Conservation (phyloP, 1,139 yeast genomes). For the Geotrichum bryndzae region DNA sequence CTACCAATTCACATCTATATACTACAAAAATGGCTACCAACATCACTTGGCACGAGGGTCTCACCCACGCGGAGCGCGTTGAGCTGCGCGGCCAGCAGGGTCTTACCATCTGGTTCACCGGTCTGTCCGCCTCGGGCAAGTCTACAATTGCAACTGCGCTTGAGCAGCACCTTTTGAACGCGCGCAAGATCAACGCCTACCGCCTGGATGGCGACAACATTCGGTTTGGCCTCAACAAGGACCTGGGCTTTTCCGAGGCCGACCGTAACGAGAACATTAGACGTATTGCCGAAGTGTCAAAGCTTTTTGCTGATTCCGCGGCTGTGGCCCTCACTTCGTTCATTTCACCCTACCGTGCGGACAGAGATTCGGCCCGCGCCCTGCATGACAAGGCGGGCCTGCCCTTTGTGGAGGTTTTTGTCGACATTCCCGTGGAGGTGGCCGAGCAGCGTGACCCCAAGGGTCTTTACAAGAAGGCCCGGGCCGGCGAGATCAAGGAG, state of each 20-base stretch:
- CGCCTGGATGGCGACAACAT: slow-evolving; percentile 93
- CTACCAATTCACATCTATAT: too few relatives aligned
- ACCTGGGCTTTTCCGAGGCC: slow-evolving; percentile 82
- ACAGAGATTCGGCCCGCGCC: slow-evolving; percentile 78
- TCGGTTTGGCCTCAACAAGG: slow-evolving; percentile 90
- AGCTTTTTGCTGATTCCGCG: slow-evolving; percentile 86
- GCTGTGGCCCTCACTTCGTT: slow-evolving; percentile 81
- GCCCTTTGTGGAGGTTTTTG: slow-evolving; percentile 83
- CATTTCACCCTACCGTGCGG: slow-evolving; percentile 82
- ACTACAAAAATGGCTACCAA: slow-evolving; percentile 68
- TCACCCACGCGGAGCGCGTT: slow-evolving; percentile 75
- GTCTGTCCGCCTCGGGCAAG: slow-evolving; percentile 91
- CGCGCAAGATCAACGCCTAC: slow-evolving; percentile 61
- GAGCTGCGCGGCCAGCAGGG: slow-evolving; percentile 73
- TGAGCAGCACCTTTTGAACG: slow-evolving; percentile 68
- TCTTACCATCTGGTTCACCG: slow-evolving; percentile 90
- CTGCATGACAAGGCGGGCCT: slow-evolving; percentile 68
- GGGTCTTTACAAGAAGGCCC: slow-evolving; percentile 92
- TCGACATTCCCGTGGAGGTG: slow-evolving; percentile 86
- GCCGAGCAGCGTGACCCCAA: slow-evolving; percentile 97
- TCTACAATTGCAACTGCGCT: slow-evolving; percentile 86
- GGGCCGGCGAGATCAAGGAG: slow-evolving; percentile 89
- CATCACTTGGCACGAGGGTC: slow-evolving; percentile 91
- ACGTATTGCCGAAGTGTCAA: slow-evolving; percentile 89
- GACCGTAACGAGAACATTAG: slow-evolving; percentile 94